Base-by-base conservation (phyloP, 495 filamentous ascomycete genomes). In the Entonaema liquescens region DNA sequence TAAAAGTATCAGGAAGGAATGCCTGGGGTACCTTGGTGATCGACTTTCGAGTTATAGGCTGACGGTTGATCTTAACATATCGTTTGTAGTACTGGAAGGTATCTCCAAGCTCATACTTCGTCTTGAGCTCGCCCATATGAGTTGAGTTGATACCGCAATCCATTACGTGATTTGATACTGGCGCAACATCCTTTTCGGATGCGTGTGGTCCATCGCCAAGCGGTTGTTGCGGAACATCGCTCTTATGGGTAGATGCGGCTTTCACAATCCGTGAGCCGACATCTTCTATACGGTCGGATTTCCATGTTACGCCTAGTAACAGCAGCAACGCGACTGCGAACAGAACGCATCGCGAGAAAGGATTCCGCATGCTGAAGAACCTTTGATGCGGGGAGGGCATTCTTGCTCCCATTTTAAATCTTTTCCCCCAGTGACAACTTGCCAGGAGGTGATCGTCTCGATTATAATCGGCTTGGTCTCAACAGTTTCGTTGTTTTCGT, bases 41-140 rank as follows among this genome's bases (percentile, higher is more conserved):
- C 6, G 81, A 83, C 59, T 81, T 84, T 26, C 84, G 78, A 15
- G 74, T 54, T 17, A 85, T 80, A 15, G 79, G 74, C 33, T 83
- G 62, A 26, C 82, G 81, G 21, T 77, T 74, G 40, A 82, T 78
- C 44, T 80, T 83, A 25, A 86, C 72, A 73, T 86, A 85, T 57
- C 85, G 80, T 70, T 84, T 83, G 17, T 77, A 77, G 70, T 87
- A 87, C 62, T 86, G 81, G 76, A 87, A 83, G 33, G 72, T 77
- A 4, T 82, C 81, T 28, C 79, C 71, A 15, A 87, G 77, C 2
- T 80, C 75, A 76, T 85, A 84, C 59, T 75, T 78, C 13, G 81
- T 44, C 65, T 83, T 79, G 61, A 85, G 74, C 13, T 74, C 64
- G 26, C 67, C 72, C 44, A 86, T 76, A 13, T 77, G 75, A 1